phyloP scores from a whole-genome alignment of 176 grass and related monocot genomes.

The Chrysopogon serrulatus region DNA sequence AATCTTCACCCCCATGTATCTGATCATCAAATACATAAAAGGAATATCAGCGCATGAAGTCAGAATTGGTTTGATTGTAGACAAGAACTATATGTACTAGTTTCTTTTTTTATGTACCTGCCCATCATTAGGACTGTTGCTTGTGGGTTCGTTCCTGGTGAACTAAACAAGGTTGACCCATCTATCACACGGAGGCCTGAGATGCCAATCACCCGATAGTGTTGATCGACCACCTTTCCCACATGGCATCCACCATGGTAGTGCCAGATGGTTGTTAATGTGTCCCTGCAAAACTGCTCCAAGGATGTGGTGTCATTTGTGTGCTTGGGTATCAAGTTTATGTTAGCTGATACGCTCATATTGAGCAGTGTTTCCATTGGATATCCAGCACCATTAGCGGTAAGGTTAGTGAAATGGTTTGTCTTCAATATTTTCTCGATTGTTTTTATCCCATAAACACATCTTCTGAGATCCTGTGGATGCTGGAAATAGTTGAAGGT shows the following conservation, averaged over 20 bases:
- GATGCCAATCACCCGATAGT: constrained; percentile 46
- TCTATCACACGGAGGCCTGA: constrained; percentile 61
- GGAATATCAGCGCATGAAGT: constrained; percentile 14
- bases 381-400: constrained; percentile 16
- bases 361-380: constrained; percentile 61
- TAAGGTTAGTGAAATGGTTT: constrained; percentile 49
- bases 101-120: constrained; percentile 37
- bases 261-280: constrained; percentile 77
- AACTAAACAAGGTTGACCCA: constrained; percentile 49
- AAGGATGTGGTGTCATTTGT: constrained; percentile 62
- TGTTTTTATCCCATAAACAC: constrained; percentile 57
- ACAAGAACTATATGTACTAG: neutral
- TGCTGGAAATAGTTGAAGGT: constrained; percentile 90
- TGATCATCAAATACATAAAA: constrained; percentile 19
- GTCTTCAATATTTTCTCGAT: constrained; percentile 55
- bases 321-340: constrained; percentile 82
- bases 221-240: constrained; percentile 63
- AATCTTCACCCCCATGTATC: constrained; percentile 90
- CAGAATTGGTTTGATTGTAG: constrained; percentile 11
- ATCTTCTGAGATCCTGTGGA: constrained; percentile 57
- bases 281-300: constrained; percentile 79
- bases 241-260: constrained; percentile 83
- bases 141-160: constrained; percentile 83
- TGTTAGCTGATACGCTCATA: constrained; percentile 65
- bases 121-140: constrained; percentile 88